phyloP scores from a whole-genome alignment of 768 basidiomycete species.

The Glaciozyma antarctica region DNA sequence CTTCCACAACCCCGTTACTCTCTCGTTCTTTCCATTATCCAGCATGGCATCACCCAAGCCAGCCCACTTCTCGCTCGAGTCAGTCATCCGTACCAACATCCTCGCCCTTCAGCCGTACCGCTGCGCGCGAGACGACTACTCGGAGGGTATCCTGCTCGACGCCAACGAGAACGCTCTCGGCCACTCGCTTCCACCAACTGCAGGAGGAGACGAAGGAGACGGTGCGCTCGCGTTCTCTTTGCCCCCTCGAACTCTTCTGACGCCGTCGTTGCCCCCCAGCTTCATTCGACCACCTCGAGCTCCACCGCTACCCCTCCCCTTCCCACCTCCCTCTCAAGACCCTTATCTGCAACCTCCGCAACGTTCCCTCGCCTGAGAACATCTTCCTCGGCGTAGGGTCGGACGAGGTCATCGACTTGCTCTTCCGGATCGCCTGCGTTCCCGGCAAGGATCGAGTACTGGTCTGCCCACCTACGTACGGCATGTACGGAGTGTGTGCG shows the following conservation, averaged over 20 bases:
- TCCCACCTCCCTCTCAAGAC: slow-evolving; percentile 69
- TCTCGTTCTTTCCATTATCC: background rate
- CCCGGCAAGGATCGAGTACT: slow-evolving; percentile 74
- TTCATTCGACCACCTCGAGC: slow-evolving; percentile 34
- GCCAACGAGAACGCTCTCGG: slow-evolving; percentile 97
- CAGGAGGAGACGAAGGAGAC: slow-evolving; percentile 30
- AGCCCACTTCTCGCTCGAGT: slow-evolving; percentile 72
- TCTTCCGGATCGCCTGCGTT: slow-evolving; percentile 77
- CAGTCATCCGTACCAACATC: slow-evolving; percentile 85
- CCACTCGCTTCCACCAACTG: slow-evolving; percentile 55
- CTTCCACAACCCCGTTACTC: background rate
- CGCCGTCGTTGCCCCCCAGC: background rate
- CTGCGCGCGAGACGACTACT: slow-evolving; percentile 91
- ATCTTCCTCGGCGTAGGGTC: slow-evolving; percentile 94
- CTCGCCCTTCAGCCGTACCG: slow-evolving; percentile 84
- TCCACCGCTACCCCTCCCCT: slow-evolving; percentile 92
- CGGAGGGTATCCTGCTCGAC: slow-evolving; percentile 63
- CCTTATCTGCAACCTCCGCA: slow-evolving; percentile 62
- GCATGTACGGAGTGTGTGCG: slow-evolving; percentile 92
- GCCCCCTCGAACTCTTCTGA: slow-evolving; percentile 6
- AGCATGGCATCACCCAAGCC: slow-evolving; percentile 44
- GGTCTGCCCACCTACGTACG: slow-evolving; percentile 76
- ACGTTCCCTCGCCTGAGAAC: slow-evolving; percentile 51
- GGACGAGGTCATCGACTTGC: slow-evolving; percentile 89
- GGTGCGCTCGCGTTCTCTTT: slow-evolving; percentile 40